Evolutionary conservation across 2,329 filamentous ascomycete species (phyloP).

Genomic region (Verticillium dahliae): DNA sequence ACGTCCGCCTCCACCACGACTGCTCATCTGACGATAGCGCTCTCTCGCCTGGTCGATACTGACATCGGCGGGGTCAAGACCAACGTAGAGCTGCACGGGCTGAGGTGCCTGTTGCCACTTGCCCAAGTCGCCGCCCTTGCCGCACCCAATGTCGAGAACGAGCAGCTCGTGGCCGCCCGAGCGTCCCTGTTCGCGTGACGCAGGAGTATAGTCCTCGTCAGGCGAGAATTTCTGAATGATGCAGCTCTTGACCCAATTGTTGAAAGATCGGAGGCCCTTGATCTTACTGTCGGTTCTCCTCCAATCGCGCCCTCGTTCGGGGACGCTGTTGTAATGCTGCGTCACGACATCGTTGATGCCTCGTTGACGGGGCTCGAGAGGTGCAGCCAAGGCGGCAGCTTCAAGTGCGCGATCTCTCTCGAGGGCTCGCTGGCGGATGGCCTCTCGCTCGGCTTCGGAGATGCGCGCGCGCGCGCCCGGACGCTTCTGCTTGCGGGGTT

Average conservation of each 20-base stretch:
- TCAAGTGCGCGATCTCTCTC: constrained; percentile 44
- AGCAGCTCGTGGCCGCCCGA: constrained; percentile 57
- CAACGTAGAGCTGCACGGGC: constrained; percentile 85
- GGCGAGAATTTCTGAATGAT: constrained; percentile 95
- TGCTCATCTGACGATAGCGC: constrained; percentile 68
- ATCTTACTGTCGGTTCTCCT: constrained; percentile 89
- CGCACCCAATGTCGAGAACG: constrained; percentile 90
- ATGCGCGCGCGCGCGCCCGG: constrained; percentile 63
- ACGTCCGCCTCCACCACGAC: constrained; percentile 48
- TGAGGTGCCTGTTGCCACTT: constrained; percentile 98
- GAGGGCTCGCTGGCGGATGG: constrained; percentile 56
- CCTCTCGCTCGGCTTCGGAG: constrained; percentile 59
- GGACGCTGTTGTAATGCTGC: constrained; percentile 93
- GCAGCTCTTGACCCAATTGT: constrained; percentile 98
- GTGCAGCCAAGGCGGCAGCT: constrained; percentile 26
- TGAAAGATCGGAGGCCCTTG: constrained; percentile 88
- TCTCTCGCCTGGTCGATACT: constrained; percentile 87
- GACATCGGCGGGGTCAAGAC: constrained; percentile 85
- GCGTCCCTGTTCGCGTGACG: constrained; percentile 46
- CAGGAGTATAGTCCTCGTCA: constrained; percentile 63
- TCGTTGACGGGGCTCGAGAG: constrained; percentile 32
- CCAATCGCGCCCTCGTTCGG: constrained; percentile 90
- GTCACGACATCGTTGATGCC: constrained; percentile 80
- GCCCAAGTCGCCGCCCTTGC: constrained; percentile 89
- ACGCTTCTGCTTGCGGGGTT: constrained; percentile 58